phyloP scores from a whole-genome alignment of 2,329 filamentous ascomycete genomes.

The Teratosphaeria destructans region DNA sequence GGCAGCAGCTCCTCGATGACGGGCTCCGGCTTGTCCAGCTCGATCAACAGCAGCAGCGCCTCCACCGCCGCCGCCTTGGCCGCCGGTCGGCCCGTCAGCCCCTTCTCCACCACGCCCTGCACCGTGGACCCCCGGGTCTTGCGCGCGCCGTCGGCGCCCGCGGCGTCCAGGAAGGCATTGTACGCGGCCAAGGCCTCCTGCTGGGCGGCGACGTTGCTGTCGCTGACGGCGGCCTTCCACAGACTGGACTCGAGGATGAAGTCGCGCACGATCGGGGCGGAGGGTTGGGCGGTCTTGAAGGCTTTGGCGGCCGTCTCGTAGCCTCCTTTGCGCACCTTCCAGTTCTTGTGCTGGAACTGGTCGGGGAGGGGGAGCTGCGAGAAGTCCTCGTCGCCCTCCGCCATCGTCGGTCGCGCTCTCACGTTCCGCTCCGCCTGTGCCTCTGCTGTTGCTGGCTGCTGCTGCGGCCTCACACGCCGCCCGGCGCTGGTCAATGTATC shows the following conservation, averaged over 20 bases:
- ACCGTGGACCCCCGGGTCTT: slow-evolving; percentile 68
- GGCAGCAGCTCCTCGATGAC: slow-evolving; percentile 86
- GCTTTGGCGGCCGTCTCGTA: slow-evolving; percentile 87
- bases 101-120: slow-evolving; percentile 78
- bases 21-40: slow-evolving; percentile 75
- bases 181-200: slow-evolving; percentile 82
- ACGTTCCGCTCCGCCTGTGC: neutral
- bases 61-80: slow-evolving; percentile 83
- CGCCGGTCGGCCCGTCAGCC: slow-evolving; percentile 75
- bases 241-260: slow-evolving; percentile 75
- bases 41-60: slow-evolving; percentile 76
- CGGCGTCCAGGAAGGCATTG: slow-evolving; percentile 86
- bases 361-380: slow-evolving; percentile 67
- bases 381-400: slow-evolving; percentile 78
- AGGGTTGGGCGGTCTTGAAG: slow-evolving; percentile 76
- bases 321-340: slow-evolving; percentile 92
- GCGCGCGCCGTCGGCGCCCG: slow-evolving; percentile 57
- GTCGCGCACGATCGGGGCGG: slow-evolving; percentile 73
- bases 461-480: no score
- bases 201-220: slow-evolving; percentile 95
- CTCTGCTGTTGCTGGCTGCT: no score
- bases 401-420: neutral
- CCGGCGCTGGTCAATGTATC: neutral
- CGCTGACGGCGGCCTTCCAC: slow-evolving; percentile 86
- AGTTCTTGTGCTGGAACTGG: slow-evolving; percentile 81